A percentile compares a stretch with the other conserved stretches of the same genome.
These are phyloP conservation scores for Ephemerocybe angulata DNA, from an alignment of 768 basidiomycete species.

Conservation along the genomic window DNA sequence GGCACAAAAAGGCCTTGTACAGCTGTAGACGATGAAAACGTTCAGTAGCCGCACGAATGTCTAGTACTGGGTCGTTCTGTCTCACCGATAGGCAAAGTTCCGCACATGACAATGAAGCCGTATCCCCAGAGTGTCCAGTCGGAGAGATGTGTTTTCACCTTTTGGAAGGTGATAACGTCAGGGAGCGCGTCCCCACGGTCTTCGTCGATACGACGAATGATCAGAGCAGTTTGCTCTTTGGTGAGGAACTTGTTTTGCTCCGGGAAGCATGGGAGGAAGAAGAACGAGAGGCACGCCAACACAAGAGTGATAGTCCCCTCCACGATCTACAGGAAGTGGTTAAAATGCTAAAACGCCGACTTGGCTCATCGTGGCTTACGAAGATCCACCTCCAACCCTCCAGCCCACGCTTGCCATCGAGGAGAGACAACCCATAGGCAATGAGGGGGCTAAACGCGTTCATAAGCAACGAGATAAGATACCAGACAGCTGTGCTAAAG, in stretches of 20 bases:
- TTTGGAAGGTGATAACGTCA: constrained; percentile 23
- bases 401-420: constrained; percentile 18
- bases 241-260: constrained; percentile 26
- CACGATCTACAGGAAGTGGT: constrained; percentile 18
- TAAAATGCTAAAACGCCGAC: neutral
- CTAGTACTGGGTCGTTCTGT: too few species aligned
- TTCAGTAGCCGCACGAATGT: too few species aligned
- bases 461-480: constrained; percentile 19
- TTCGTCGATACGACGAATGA: constrained; percentile 26
- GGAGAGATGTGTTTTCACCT: constrained; percentile 25
- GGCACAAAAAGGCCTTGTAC: constrained; percentile 45
- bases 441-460: constrained; percentile 24
- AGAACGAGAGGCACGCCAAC: constrained; percentile 20
- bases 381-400: constrained; percentile 29
- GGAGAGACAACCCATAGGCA: constrained; percentile 20
- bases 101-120: constrained; percentile 42
- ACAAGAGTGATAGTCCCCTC: constrained; percentile 25
- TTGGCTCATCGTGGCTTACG: constrained; percentile 10
- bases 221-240: constrained; percentile 24
- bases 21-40: constrained; percentile 21
- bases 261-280: constrained; percentile 24
- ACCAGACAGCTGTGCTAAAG: constrained; percentile 22
- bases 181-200: constrained; percentile 32
- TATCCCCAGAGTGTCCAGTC: constrained; percentile 33
- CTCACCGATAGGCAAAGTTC: constrained; percentile 44